phyloP scores from a whole-genome alignment of 2,329 filamentous ascomycete genomes.

The Alternaria sp. region DNA sequence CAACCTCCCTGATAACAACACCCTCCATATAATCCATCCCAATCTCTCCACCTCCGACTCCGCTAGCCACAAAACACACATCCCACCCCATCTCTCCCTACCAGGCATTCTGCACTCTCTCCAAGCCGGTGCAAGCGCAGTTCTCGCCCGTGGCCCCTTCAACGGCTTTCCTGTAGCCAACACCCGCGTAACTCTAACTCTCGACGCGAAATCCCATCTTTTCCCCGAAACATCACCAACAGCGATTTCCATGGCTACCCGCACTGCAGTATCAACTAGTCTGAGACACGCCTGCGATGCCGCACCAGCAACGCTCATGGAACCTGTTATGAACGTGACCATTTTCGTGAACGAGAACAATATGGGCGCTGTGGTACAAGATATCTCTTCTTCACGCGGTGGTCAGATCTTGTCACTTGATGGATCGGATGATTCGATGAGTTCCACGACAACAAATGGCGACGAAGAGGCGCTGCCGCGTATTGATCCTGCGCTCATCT shows the following conservation, averaged over 20 bases:
- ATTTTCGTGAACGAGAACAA: slow-evolving; percentile 86
- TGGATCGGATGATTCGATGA: slow-evolving; percentile 22
- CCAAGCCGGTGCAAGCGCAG: slow-evolving; percentile 82
- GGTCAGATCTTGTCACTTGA: slow-evolving; percentile 78
- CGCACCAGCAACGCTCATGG: slow-evolving; percentile 74
- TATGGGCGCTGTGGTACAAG: slow-evolving; percentile 83
- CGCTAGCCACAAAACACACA: slow-evolving; percentile 53
- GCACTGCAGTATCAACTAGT: slow-evolving; percentile 69
- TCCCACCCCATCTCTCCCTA: slow-evolving; percentile 64
- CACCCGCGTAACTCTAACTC: slow-evolving; percentile 73
- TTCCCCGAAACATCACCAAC: slow-evolving; percentile 74
- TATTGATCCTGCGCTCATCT: slow-evolving; percentile 79
- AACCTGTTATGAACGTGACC: slow-evolving; percentile 90
- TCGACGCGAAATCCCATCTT: slow-evolving; percentile 72
- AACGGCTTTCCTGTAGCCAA: slow-evolving; percentile 82
- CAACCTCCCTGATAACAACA: slow-evolving; percentile 71
- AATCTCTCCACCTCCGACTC: slow-evolving; percentile 55
- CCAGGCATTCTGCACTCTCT: slow-evolving; percentile 64
- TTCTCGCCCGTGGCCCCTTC: slow-evolving; percentile 83
- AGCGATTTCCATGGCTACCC: slow-evolving; percentile 73
- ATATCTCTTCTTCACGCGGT: slow-evolving; percentile 77
- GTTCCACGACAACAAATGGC: slow-evolving; percentile 13
- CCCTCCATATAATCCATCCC: slow-evolving; percentile 66
- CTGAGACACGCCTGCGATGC: slow-evolving; percentile 69
- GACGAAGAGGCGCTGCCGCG: slow-evolving; percentile 45